Evolutionary conservation across 108 stramenopile genomes (phyloP).

Genomic region (Skeletonema potamos): DNA sequence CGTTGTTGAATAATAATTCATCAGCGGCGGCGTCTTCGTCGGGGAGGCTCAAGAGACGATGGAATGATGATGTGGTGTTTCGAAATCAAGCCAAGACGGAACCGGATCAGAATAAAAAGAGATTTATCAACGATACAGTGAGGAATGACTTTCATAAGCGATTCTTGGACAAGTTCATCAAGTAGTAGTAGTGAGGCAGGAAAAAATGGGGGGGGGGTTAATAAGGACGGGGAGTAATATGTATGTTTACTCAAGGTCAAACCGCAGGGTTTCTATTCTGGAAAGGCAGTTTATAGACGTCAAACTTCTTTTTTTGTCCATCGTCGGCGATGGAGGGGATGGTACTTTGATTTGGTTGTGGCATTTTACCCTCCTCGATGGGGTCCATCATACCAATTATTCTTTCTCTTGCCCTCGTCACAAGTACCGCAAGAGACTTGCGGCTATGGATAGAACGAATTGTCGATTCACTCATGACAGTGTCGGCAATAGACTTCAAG

Average conservation of each 20-base stretch:
- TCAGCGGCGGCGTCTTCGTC: slow-evolving; percentile 17
- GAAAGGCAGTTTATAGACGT: slow-evolving; percentile 54
- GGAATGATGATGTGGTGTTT: slow-evolving; percentile 99
- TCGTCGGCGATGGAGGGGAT: slow-evolving; percentile 52
- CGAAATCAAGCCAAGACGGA: slow-evolving; percentile 93
- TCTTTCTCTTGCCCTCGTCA: slow-evolving; percentile 36
- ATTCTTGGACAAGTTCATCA: slow-evolving; percentile 95
- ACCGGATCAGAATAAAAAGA: slow-evolving; percentile 80
- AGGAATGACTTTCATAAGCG: slow-evolving; percentile 96
- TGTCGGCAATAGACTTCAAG: slow-evolving; percentile 39
- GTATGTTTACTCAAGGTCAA: slow-evolving; percentile 5
- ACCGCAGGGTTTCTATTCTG: slow-evolving; percentile 61
- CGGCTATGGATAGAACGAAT: slow-evolving; percentile 43
- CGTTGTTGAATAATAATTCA: slow-evolving; percentile 71
- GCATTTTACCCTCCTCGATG: slow-evolving; percentile 32
- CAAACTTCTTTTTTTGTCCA: slow-evolving; percentile 38
- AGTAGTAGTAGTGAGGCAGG: slow-evolving; percentile 43
- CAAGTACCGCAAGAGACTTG: slow-evolving; percentile 42
- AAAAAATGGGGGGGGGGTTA: neutral
- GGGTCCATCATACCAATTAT: slow-evolving; percentile 18
- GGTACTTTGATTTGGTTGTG: slow-evolving; percentile 40
- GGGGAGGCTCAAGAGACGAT: slow-evolving; percentile 80
- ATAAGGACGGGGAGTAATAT: neutral
- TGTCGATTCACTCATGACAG: slow-evolving; percentile 46
- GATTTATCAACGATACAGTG: slow-evolving; percentile 97